Evolutionary conservation across 257 asterid species (phyloP), one percentile per base, ranked within the genome.

Genomic region (Marsdenia floribunda): DNA sequence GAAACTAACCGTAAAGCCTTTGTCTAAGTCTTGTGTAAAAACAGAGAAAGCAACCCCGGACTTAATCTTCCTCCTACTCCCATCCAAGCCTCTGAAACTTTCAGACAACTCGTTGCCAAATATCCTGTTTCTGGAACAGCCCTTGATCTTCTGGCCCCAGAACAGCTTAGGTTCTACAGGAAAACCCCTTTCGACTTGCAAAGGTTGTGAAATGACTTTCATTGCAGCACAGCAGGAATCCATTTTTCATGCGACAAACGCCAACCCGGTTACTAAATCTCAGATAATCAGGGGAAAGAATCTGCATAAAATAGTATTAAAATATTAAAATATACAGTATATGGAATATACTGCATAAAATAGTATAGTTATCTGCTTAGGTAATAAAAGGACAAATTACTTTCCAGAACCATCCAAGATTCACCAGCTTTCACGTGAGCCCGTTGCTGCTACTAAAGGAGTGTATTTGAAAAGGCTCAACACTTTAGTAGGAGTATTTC

Each of bases 41-140:
- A 92, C 79, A 77, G 96, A 89, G 82, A 57, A 87, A 38, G 87
- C 87, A 50, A 90, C 86, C 29, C 92, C 97, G 55, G 83, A 86
- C 73, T 82, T 89, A 71, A 76, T 63, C 65, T 83, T 81, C 73
- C 68, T 80, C 73, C 68, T 81, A 33, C 49, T 53, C 73, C 79
- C 76, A 33, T 76, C 79, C 24, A 24, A 73, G 79, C 80, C 76
- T 76, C 75, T 72, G 61, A 80, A 63, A 22, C 75, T 82, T 85
- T 79, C 83, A 70, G 75, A 46, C 60, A 74, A 13, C 61, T 50
- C 71, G 53, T 79, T 40, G 59, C 86, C 85, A 68, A 83, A 74
- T 50, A 60, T 77, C 37, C 58, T 78, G 65, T 78, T 82, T 55
- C 80, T 88, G 38, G 77, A 65, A 74, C 80, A 72, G 42, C 87